phyloP scores from a whole-genome alignment of 106 monocot species.

The Acorus gramineus region DNA sequence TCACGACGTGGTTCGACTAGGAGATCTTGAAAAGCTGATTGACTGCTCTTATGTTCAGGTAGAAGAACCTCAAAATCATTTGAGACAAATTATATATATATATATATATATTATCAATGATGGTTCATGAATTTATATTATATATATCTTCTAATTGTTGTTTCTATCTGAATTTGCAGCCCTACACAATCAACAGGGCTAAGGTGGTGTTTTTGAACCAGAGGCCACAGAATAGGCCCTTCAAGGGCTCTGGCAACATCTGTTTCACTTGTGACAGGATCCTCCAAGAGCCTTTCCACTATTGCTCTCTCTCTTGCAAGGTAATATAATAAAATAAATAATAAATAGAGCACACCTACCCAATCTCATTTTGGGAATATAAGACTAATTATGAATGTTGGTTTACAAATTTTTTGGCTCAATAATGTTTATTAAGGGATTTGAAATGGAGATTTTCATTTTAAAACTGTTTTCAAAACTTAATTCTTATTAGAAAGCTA shows the following conservation, averaged over 20 bases:
- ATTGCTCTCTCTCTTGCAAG: slow-evolving; percentile 91
- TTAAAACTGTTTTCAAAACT: too few species aligned
- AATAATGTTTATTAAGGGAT: too few species aligned
- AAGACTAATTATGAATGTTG: too few species aligned
- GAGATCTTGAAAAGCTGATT: slow-evolving; percentile 81
- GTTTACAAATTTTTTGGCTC: too few species aligned
- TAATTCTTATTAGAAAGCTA: too few species aligned
- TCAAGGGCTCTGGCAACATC: slow-evolving; percentile 78
- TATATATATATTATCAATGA: neutral
- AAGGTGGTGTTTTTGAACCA: slow-evolving; percentile 91
- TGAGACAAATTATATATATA: neutral
- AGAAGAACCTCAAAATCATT: neutral
- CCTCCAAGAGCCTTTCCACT: slow-evolving; percentile 88
- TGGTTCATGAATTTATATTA: neutral
- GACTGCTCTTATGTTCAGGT: slow-evolving; percentile 95
- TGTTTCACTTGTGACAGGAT: slow-evolving; percentile 83
- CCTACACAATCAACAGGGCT: slow-evolving; percentile 90
- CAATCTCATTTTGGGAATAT: neutral
- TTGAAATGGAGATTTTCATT: too few species aligned
- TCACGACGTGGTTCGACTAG: slow-evolving; percentile 79
- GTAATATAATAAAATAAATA: slow-evolving; percentile 9
- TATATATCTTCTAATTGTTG: too few species aligned
- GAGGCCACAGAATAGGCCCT: slow-evolving; percentile 80
- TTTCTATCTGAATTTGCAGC: slow-evolving; percentile 15
- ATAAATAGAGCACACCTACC: neutral